Base-by-base conservation (phyloP, 2,329 filamentous ascomycete species). In the Aspergillus calidoustus region DNA sequence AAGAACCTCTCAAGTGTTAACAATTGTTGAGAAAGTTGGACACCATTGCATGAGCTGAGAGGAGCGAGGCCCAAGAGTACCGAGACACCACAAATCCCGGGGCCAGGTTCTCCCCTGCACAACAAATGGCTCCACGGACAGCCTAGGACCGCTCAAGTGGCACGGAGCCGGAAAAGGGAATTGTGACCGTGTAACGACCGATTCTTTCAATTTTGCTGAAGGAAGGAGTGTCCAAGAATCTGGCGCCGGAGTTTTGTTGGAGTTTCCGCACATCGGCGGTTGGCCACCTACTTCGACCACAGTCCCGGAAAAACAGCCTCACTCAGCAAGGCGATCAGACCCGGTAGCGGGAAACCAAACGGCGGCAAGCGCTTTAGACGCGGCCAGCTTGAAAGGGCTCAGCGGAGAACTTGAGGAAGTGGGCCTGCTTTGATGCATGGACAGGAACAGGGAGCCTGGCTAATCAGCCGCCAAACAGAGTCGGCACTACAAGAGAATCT, bases 301-400 rank as follows among this genome's bases (percentile, higher is more conserved):
- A 28, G 47, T 46, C 30, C 38, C 43, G 22, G 23, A 25, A 63
- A 63, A 62, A 57, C 46, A 48, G 41, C 53, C 60, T 65, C 51
- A 56, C 53, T 25, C 59, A 34, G 34, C 34, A 11, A 41, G 34
- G 38, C 23, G 52, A 46, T 31, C 25, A 54, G 38, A 46, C 5
- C 38, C 28, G 19, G 41, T 38, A 44, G 54, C 48, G 51, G 59
- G 57, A 55, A 60, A 60, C 48, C 38, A 65, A 69, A 65, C 65
- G 60, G 69, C 57, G 28, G 68, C 71, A 76, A 75, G 71, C 72
- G 72, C 73, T 71, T 66, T 73, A 74, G 66, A 73, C 73, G 73
- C 73, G 66, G 57, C 61, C 57, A 66, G 62, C 60, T 43, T 66
- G 65, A 54, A 31, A 65, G 30, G 62, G 7, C 23, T 63, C 25